Evolutionary conservation across 2,329 filamentous ascomycete species (phyloP), one percentile per base, ranked within the genome.

Genomic region (Trichoderma pleuroti): DNA sequence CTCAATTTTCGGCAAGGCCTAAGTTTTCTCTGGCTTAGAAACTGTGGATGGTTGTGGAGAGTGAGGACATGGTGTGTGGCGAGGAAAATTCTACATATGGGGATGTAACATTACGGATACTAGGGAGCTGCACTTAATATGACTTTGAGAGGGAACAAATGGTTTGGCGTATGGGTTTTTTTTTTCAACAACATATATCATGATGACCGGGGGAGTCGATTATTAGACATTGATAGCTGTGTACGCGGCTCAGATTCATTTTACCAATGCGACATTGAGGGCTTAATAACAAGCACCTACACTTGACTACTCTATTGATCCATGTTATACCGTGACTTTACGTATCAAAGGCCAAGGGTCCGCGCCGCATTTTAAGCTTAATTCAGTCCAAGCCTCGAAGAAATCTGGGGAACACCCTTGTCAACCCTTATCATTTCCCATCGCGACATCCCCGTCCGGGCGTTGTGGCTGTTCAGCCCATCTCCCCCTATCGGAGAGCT

Each of bases 1-100:
- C 83, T 93, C 91, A 56, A 82, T 83, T 74, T 83, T 81, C 71
- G 82, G 82, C 74, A 77, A 78, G 79, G 75, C 75, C 76, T 77
- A 78, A 69, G 42, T 32, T 14, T 36, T 39, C 26, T 28, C 26
- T 60, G 42, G 16, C 30, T 59, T 34, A 28, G 56, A 36, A 28
- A 14, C 18, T 54, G 34, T 21, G 7, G 32, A 36, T 24, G 63
- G 63, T 49, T 49, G 61, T 24, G 12, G 36, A 2, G 26, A 49
- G n/a, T 46, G 26, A 18, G 30, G 5, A 21, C 21, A 21, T 36
- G 32, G 6, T 49, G n/a, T 52, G 46, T 49, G 4, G 46, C 46
- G 46, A 26, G 63, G 26, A 57, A 66, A 42, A 26, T 26, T 32
- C 39, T 54, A 39, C 32, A 28, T 61, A 14, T 12, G 63, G 32